Conservation (phyloP, 495 filamentous ascomycete genomes). For the Penicillium paradoxum region DNA sequence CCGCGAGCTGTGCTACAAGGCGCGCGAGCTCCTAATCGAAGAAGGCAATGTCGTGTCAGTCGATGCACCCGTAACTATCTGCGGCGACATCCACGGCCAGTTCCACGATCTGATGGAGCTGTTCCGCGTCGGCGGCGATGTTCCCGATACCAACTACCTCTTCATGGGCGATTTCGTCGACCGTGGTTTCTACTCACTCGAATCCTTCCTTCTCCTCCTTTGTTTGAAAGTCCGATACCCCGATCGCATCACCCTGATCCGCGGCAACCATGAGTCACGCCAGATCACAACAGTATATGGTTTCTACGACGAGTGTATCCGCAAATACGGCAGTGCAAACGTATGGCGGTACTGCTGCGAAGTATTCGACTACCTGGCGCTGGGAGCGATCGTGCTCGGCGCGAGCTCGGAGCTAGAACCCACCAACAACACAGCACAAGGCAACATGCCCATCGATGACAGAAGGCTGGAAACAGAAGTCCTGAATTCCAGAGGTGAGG, state of each 20-base stretch:
- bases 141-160: slow-evolving; percentile 95
- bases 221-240: slow-evolving; percentile 97
- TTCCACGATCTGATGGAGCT: slow-evolving; percentile 99
- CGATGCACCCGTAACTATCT: slow-evolving; percentile 96
- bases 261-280: slow-evolving; percentile 94
- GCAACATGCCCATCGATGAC: slow-evolving; percentile 46
- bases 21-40: slow-evolving; percentile 92
- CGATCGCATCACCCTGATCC: slow-evolving; percentile 93
- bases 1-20: slow-evolving; percentile 95
- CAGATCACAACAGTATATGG: slow-evolving; percentile 98
- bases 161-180: slow-evolving; percentile 99
- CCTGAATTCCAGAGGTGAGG: slow-evolving; percentile 70
- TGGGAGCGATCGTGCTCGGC: slow-evolving; percentile 90
- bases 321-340: slow-evolving; percentile 96
- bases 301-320: slow-evolving; percentile 97
- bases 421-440: slow-evolving; percentile 44
- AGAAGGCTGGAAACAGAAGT: slow-evolving; percentile 90
- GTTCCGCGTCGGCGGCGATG: slow-evolving; percentile 90
- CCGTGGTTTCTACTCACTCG: slow-evolving; percentile 95
- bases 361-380: slow-evolving; percentile 95
- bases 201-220: slow-evolving; percentile 90
- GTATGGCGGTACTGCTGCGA: slow-evolving; percentile 99
- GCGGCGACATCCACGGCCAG: slow-evolving; percentile 96
- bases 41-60: slow-evolving; percentile 97
- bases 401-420: slow-evolving; percentile 69